Evolutionary conservation across 192 early-diverging fungal species (phyloP).

Genomic region (Entomortierella chlamydospora): DNA sequence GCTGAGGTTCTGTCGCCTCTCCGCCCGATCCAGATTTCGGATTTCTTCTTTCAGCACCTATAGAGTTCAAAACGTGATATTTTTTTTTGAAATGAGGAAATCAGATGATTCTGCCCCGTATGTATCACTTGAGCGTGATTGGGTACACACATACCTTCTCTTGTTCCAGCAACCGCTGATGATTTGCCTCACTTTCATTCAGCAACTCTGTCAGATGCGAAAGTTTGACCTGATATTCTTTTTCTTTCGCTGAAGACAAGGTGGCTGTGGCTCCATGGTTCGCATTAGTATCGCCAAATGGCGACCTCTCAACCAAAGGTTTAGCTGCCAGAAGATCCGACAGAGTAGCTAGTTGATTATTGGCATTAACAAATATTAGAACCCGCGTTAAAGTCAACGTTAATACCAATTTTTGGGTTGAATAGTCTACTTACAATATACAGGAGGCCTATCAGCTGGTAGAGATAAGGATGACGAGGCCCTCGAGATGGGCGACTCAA

Average conservation of each 20-base stretch:
- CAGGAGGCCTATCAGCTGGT: conserved; percentile 23
- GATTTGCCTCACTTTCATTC: conserved; percentile 67
- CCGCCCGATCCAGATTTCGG: conserved; percentile 68
- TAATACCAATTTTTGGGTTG: too few species aligned
- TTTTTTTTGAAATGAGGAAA: not conserved
- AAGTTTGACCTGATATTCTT: conserved; percentile 58
- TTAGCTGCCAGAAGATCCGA: conserved; percentile 55
- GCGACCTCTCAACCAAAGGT: conserved; percentile 36
- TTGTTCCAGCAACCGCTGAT: conserved; percentile 57
- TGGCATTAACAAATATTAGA: not conserved
- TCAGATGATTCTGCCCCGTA: too few species aligned
- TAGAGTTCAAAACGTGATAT: conserved; percentile 6
- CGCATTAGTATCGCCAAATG: conserved; percentile 22
- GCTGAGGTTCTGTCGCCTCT: conserved; percentile 72
- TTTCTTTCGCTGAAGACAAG: conserved; percentile 38
- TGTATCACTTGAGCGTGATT: too few species aligned
- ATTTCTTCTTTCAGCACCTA: conserved; percentile 70
- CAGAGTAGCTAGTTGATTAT: conserved; percentile 36
- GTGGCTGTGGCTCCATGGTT: conserved; percentile 6
- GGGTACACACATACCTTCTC: conserved; percentile 68
- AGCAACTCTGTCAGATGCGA: conserved; percentile 65
- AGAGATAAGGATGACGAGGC: conserved; percentile 43
- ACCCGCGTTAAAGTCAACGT: too few species aligned
- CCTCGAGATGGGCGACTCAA: conserved; percentile 47
- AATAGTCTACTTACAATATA: conserved; percentile 39